Conservation (phyloP, 768 basidiomycete species). For the Daedaleopsis sinensis region DNA sequence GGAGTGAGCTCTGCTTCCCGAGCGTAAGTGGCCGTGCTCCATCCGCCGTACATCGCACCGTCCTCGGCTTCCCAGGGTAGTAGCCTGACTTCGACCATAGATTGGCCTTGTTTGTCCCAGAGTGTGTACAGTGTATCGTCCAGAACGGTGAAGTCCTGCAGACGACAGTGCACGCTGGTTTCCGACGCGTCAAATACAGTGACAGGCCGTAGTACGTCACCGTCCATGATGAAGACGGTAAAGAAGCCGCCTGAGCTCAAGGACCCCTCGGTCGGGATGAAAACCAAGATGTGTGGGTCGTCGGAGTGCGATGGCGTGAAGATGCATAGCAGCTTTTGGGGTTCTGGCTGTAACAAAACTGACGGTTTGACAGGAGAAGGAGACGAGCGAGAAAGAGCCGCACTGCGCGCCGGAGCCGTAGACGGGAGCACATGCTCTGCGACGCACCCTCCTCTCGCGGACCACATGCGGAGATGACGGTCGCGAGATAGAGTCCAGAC, state of each 20-base stretch:
- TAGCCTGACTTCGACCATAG: slow-evolving; percentile 52
- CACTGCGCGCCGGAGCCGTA: slow-evolving; percentile 34
- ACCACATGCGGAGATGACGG: slow-evolving; percentile 84
- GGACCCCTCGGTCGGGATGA: slow-evolving; percentile 69
- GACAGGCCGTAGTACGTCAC: slow-evolving; percentile 62
- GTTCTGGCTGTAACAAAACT: slow-evolving; percentile 58
- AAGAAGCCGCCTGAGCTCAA: slow-evolving; percentile 79
- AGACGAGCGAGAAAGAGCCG: slow-evolving; percentile 36
- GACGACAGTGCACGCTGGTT: slow-evolving; percentile 65
- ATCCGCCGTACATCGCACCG: slow-evolving; percentile 37
- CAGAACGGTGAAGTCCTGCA: slow-evolving; percentile 75
- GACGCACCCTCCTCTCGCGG: slow-evolving; percentile 73
- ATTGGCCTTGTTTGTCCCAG: slow-evolving; percentile 83
- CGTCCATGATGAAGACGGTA: slow-evolving; percentile 58
- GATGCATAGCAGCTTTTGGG: slow-evolving; percentile 66
- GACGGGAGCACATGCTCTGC: slow-evolving; percentile 57
- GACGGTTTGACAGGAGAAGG: slow-evolving; percentile 40
- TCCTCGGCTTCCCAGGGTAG: slow-evolving; percentile 23
- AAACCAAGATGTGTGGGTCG: slow-evolving; percentile 60
- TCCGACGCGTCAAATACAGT: slow-evolving; percentile 62
- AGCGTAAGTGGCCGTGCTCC: slow-evolving; percentile 64
- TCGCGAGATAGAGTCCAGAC: slow-evolving; percentile 89
- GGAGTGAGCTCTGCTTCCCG: slow-evolving; percentile 79
- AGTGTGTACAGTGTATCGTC: slow-evolving; percentile 59
- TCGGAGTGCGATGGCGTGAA: slow-evolving; percentile 55